phyloP scores from a whole-genome alignment of 768 basidiomycete species.

The Mrakia frigida region DNA sequence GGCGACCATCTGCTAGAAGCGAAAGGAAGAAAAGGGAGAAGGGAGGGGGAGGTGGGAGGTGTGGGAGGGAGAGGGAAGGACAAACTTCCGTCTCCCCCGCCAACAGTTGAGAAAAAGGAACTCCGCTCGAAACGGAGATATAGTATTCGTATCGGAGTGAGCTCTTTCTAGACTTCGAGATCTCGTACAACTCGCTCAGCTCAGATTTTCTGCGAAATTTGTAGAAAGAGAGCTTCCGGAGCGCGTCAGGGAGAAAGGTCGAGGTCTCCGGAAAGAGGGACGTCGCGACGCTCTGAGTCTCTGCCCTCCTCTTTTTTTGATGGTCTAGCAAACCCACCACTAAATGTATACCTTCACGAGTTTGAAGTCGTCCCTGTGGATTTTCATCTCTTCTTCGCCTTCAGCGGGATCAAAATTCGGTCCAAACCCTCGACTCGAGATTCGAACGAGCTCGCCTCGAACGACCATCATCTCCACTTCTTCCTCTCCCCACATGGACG shows the following conservation, averaged over 20 bases:
- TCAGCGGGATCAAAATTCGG: neutral
- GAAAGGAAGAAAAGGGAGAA: slow-evolving; percentile 1
- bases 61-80: neutral
- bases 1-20: neutral
- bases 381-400: no score
- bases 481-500: neutral
- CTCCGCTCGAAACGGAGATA: neutral
- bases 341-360: no score
- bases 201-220: no score
- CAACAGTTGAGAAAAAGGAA: neutral
- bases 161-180: no score
- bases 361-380: no score
- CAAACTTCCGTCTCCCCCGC: neutral
- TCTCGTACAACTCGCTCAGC: no score
- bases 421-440: neutral
- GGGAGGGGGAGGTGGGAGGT: neutral
- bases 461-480: neutral
- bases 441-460: neutral
- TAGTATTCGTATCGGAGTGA: neutral
- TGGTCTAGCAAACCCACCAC: no score
- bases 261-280: no score
- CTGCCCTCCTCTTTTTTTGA: no score
- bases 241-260: no score
- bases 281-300: no score
- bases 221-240: no score